Conservation (phyloP, 139 green algal species). For the Chlorella sp. region DNA sequence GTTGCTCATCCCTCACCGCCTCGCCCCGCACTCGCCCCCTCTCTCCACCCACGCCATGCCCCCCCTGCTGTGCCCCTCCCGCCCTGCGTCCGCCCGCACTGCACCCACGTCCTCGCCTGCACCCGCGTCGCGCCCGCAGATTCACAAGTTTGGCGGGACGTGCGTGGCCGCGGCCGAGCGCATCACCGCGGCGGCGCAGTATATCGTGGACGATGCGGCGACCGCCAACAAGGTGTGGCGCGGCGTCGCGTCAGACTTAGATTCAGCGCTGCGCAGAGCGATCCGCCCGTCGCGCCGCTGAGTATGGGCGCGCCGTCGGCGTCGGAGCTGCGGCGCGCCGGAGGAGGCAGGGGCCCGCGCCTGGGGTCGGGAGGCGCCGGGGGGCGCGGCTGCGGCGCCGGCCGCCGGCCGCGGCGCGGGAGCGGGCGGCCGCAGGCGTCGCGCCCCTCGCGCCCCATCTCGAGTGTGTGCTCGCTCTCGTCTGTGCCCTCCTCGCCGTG, state of each 20-base stretch:
- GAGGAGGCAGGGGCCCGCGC: too few species aligned
- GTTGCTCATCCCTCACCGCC: not conserved
- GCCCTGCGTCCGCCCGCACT: not conserved
- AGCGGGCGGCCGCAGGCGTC: too few species aligned
- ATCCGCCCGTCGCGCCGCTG: too few species aligned
- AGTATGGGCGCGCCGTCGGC: too few species aligned
- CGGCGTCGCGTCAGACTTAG: too few species aligned
- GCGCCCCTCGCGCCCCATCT: too few species aligned
- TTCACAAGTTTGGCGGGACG: conserved; percentile 98
- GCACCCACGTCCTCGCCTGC: not conserved
- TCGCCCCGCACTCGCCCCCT: not conserved
- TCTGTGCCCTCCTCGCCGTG: not conserved
- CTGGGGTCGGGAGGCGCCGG: too few species aligned
- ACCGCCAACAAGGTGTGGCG: too few species aligned
- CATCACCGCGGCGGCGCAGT: conserved; percentile 75
- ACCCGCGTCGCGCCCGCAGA: conserved; percentile 21
- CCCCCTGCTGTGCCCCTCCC: not conserved
- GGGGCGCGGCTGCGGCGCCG: too few species aligned
- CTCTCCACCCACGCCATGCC: not conserved
- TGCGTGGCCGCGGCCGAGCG: conserved; percentile 90
- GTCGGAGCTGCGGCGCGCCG: not conserved
- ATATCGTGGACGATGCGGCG: conserved; percentile 69
- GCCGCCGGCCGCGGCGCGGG: too few species aligned
- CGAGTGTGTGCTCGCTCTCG: too few species aligned
- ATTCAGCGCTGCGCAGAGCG: too few species aligned